phyloP scores from a whole-genome alignment of 208 protist genomes.

The Crithidia mellificae region DNA sequence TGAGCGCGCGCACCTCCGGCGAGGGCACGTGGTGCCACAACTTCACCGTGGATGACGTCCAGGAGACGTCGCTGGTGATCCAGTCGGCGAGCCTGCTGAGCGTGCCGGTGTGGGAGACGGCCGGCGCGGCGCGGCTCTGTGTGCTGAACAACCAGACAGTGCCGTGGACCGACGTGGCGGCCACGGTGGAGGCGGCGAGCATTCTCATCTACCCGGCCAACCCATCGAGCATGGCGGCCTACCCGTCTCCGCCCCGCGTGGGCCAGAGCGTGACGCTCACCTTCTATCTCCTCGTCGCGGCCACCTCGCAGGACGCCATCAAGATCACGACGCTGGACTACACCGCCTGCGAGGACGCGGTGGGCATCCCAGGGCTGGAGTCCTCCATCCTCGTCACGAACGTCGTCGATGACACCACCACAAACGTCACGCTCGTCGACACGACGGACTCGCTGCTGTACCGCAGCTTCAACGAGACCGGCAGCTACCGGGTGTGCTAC shows the following conservation, averaged over 20 bases:
- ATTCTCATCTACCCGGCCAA: constrained; percentile 53
- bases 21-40: constrained; percentile 89
- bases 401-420: constrained; percentile 43
- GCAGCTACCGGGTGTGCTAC: constrained; percentile 81
- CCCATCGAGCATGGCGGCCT: constrained; percentile 61
- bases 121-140: constrained; percentile 68
- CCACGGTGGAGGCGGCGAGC: constrained; percentile 36
- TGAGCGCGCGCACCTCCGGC: constrained; percentile 43
- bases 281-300: constrained; percentile 56
- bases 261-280: constrained; percentile 86
- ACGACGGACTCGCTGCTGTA: constrained; percentile 67
- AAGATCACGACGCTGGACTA: constrained; percentile 43
- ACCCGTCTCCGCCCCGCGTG: constrained; percentile 73
- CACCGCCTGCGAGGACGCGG: constrained; percentile 53
- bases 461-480: constrained; percentile 75
- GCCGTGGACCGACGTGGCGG: constrained; percentile 68
- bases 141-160: constrained; percentile 31
- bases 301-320: constrained; percentile 56
- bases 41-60: constrained; percentile 61
- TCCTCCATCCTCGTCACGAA: constrained; percentile 38
- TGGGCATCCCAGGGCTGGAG: constrained; percentile 40
- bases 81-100: constrained; percentile 44
- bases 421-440: constrained; percentile 60
- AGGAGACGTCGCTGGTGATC: constrained; percentile 58
- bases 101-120: constrained; percentile 68